phyloP scores from a whole-genome alignment of 441 rosid genomes.

The Jatropha podagrica region DNA sequence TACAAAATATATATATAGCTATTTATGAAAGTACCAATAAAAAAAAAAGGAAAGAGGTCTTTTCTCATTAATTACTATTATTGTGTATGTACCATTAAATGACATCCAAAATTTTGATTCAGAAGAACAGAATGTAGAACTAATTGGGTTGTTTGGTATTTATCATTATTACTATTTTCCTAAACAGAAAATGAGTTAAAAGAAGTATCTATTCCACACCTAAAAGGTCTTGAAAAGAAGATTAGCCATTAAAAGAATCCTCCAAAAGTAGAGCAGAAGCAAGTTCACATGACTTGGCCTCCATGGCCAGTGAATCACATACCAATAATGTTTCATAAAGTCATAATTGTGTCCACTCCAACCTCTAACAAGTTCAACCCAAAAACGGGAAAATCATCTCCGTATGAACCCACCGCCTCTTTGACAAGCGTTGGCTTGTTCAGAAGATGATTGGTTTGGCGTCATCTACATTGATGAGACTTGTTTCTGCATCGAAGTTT shows the following conservation, averaged over 20 bases:
- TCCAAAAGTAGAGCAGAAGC: background rate
- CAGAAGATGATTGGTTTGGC: background rate
- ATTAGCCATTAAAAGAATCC: background rate
- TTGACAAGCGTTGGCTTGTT: constrained; percentile 4
- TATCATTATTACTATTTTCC: background rate
- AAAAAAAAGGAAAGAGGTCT: too few relatives aligned
- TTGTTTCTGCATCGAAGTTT: background rate
- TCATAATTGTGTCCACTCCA: background rate
- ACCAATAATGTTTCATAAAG: too few relatives aligned
- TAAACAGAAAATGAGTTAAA: background rate
- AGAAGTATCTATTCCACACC: background rate
- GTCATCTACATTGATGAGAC: constrained; percentile 3
- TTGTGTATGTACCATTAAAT: too few relatives aligned
- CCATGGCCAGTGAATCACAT: background rate
- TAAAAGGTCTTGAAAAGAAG: background rate
- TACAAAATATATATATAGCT: too few relatives aligned
- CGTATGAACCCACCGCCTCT: constrained; percentile 18
- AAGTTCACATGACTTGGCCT: background rate
- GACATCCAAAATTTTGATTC: too few relatives aligned
- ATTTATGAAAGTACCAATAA: too few relatives aligned
- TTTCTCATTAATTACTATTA: too few relatives aligned
- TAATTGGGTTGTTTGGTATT: too few relatives aligned
- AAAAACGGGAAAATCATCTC: background rate
- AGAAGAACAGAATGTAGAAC: too few relatives aligned
- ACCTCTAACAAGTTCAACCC: background rate